A percentile compares a stretch with the other conserved stretches of the same genome.
Evolutionary conservation across 352 stramenopile species (phyloP).

Genomic region (Pythium aphanidermatum): DNA sequence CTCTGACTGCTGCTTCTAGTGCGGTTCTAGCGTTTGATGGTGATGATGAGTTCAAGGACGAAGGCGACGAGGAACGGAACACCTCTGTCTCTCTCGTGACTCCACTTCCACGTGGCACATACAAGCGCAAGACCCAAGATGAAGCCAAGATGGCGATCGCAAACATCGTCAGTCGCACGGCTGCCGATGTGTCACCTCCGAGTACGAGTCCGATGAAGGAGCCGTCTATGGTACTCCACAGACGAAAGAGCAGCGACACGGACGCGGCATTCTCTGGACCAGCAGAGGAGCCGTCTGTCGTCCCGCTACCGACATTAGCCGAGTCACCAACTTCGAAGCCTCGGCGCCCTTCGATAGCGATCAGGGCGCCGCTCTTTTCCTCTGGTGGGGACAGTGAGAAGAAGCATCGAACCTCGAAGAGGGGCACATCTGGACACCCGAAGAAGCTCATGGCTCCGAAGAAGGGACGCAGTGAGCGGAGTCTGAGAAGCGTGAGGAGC

Average conservation of each 20-base stretch:
- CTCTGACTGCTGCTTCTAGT: background rate
- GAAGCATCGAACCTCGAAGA: background rate
- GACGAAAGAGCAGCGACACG: constrained; percentile 11
- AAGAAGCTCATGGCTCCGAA: background rate
- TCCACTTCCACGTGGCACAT: background rate
- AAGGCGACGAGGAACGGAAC: background rate
- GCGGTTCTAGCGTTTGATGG: no score
- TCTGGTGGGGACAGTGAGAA: no score
- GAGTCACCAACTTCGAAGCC: no score
- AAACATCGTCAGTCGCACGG: constrained; percentile 8
- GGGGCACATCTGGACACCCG: background rate
- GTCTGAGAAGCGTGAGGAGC: constrained; percentile 4
- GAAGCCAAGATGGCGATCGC: constrained; percentile 11
- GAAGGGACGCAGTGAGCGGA: background rate
- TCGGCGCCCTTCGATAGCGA: no score
- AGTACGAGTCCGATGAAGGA: constrained; percentile 9
- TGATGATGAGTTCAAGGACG: background rate
- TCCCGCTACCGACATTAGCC: no score
- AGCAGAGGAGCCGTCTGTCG: no score
- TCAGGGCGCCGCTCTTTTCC: no score
- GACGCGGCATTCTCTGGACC: background rate
- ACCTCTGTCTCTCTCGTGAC: background rate
- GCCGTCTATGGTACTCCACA: constrained; percentile 13
- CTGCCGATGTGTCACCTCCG: background rate
- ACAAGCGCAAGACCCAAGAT: constrained; percentile 11